Evolutionary conservation across 371 early-diverging fungal species (phyloP), one percentile per base, ranked within the genome.

Genomic region (Mortierella sp.): DNA sequence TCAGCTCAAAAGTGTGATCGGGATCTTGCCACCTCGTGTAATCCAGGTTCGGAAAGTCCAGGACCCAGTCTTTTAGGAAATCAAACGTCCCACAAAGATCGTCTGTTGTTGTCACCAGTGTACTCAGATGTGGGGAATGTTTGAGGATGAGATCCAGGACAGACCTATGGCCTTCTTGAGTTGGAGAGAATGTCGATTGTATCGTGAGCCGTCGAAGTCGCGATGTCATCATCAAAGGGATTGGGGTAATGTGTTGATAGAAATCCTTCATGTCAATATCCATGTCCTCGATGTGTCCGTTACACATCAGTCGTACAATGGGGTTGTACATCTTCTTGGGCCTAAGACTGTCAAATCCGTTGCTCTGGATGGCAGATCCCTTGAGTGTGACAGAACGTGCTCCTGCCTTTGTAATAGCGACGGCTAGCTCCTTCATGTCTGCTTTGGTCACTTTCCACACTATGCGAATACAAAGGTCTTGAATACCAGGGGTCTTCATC

Each of bases 201-300:
- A 34, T 34, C 34, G 16, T 14, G 3, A 46, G 13, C 7, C 6
- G 7, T 13, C 22, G 53, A 6, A 56, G 46, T 14, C 19, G 29
- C 0, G 29, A 22, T 19, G 19, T 17, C 19, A 46, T 56, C 34
- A 7, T 29, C 21, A 22, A 3, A 19, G 57, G 19, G n/a, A 29
- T 13, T 12, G 13, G 27, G 41, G 59, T 57, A 34, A 66, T 40
- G 16, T 41, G 52, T 1, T 47, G 45, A 17, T 29, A 53, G n/a
- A 66, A 66, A 41, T 47, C 43, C 10, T 58, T 29, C 14, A 46
- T 46, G 25, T 12, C 27, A 9, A 66, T 27, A 16, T 58, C 16
- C 16, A 58, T n/a, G 4, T 46, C 24, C 17, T 39, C 37, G 31
- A 66, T 17, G 34, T 34, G 34, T 34, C 34, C 34, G 34, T 34